A percentile compares a stretch with the other conserved stretches of the same genome.
phyloP scores from a whole-genome alignment of 2,329 filamentous ascomycete species.

The Fusarium bactridioides region DNA sequence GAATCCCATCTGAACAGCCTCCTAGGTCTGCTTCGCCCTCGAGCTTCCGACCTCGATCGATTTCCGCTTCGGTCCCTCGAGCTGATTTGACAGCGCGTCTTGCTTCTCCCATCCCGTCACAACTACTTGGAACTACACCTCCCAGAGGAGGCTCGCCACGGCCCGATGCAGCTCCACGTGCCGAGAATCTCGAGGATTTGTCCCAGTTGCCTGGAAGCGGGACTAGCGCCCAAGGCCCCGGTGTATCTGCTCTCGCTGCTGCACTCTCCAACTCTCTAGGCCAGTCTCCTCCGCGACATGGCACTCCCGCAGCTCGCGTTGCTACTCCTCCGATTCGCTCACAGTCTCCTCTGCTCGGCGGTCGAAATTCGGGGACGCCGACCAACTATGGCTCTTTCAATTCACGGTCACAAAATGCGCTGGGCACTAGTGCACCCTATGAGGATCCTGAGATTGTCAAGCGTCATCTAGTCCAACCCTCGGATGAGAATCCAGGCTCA shows the following conservation, averaged over 20 bases:
- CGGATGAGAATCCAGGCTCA: conserved; percentile 55
- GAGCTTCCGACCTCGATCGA: conserved; percentile 55
- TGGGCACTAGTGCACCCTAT: conserved; percentile 63
- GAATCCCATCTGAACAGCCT: conserved; percentile 48
- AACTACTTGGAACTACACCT: conserved; percentile 47
- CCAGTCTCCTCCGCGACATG: conserved; percentile 73
- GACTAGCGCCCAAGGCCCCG: conserved; percentile 75
- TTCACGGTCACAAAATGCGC: conserved; percentile 64
- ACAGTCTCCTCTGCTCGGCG: conserved; percentile 52
- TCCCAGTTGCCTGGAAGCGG: conserved; percentile 72
- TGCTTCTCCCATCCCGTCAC: conserved; percentile 62
- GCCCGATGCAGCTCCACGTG: conserved; percentile 29
- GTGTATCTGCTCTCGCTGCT: conserved; percentile 86
- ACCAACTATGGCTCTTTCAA: conserved; percentile 90
- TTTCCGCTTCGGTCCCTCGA: conserved; percentile 63
- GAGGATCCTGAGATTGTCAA: conserved; percentile 93
- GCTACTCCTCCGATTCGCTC: conserved; percentile 62
- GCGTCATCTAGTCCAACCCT: conserved; percentile 82
- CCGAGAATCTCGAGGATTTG: conserved; percentile 52
- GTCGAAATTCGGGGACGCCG: conserved; percentile 58
- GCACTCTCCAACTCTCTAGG: conserved; percentile 81
- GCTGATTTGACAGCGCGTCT: conserved; percentile 68
- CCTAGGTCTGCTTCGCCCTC: conserved; percentile 57
- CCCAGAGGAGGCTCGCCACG: conserved; percentile 48
- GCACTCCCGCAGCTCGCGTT: conserved; percentile 65